Evolutionary conservation across 116 monocot species (phyloP).

Genomic region (Iris pallida): DNA sequence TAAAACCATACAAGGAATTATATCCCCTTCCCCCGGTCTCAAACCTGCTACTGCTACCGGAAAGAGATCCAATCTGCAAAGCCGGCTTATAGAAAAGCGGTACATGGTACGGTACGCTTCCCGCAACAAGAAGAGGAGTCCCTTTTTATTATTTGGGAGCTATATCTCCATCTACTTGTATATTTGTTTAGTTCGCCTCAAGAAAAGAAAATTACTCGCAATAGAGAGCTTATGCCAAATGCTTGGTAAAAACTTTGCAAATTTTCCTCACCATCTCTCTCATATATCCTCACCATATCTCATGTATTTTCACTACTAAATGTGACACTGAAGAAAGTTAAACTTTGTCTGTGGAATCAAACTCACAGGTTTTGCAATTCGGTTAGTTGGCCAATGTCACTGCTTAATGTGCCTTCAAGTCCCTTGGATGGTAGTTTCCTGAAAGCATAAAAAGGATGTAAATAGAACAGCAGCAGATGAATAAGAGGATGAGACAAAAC

Average conservation of each 20-base stretch:
- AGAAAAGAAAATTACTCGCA: too few species aligned
- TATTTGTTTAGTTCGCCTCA: too few species aligned
- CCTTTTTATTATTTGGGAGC: too few species aligned
- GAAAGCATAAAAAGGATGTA: slow-evolving; percentile 11
- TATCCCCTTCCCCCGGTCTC: slow-evolving; percentile 11
- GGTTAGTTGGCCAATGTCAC: slow-evolving; percentile 51
- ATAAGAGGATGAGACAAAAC: background rate
- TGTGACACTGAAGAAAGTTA: too few species aligned
- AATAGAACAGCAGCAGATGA: background rate
- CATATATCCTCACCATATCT: too few species aligned
- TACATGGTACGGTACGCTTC: too few species aligned
- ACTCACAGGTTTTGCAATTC: slow-evolving; percentile 56
- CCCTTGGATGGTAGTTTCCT: slow-evolving; percentile 61
- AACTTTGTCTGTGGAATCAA: background rate
- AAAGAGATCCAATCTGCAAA: slow-evolving; percentile 22
- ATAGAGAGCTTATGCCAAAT: too few species aligned
- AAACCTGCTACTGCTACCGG: slow-evolving; percentile 14
- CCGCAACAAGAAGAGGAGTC: too few species aligned
- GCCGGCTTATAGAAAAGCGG: slow-evolving; percentile 15
- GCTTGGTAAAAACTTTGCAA: too few species aligned
- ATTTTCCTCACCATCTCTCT: too few species aligned
- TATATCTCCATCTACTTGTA: too few species aligned
- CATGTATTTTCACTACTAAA: too few species aligned
- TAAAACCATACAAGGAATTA: slow-evolving; percentile 20
- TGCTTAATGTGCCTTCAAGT: slow-evolving; percentile 52